Base-by-base conservation (phyloP, 2,329 filamentous ascomycete genomes). In the Dendryphion nanum region DNA sequence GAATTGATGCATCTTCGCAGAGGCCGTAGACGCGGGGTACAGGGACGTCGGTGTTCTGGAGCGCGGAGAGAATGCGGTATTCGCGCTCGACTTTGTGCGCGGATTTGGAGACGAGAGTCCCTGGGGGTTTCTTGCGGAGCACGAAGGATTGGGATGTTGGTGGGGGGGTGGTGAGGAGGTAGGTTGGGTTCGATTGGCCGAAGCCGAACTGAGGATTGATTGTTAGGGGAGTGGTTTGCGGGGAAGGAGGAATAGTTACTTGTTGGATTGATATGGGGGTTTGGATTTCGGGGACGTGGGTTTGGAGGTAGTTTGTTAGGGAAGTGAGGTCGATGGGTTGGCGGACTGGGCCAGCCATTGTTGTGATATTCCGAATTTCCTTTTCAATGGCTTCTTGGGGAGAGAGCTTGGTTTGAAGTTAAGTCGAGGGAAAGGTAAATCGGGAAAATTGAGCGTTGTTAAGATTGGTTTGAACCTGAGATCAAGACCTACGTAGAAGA, bases 61-160 rank as follows among this genome's bases (percentile, higher is more conserved):
- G 76, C 2, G 90, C 89, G 60, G 85, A 78, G 59, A 96, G 83
- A 59, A 95, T 85, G 58, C 83, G 82, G 71, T 90, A 90, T 70
- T 96, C 90, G 54, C 90, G 85, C 71, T 96, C 90, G 57, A 96
- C 89, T 66, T 90, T 85, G 72, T 96, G 90, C 6, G 90, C 90
- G 2, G 89, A 89, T 70, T 88, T 89, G 57, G 88, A 94, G 35
- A 96, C 77, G 18, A 96, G 83, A 70, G 84, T 83, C 47, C 90
- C 90, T 3, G 90, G 89, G 0, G 90, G 90, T 70, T 95, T 95
- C 77, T 96, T 96, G 63, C 90, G 87, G 70, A 96, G 77, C 23
- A 96, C 90, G 67, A 83, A 95, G 59, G 81, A 79, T 45, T 71
- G 61, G 38, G 80, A 78, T 57, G 80, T 73, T n/a, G n/a, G n/a